Conservation (phyloP, 2,329 filamentous ascomycete genomes). For the Reticulascus tulasneorum region DNA sequence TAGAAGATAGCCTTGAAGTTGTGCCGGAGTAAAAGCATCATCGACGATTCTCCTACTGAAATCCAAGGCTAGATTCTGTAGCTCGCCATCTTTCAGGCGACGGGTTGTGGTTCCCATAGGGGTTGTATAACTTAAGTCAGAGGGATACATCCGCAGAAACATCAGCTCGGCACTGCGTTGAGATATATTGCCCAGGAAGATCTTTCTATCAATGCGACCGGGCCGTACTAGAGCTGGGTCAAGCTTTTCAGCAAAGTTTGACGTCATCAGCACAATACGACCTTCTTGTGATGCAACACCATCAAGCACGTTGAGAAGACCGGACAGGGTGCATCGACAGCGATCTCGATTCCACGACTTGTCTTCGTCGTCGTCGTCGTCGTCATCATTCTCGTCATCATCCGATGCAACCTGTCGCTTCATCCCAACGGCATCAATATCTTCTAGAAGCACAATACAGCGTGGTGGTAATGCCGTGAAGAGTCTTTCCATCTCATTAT, state of each 20-base stretch:
- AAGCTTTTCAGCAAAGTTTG: slow-evolving; percentile 59
- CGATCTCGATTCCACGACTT: neutral
- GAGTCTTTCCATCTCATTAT: slow-evolving; percentile 24
- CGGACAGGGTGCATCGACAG: slow-evolving; percentile 47
- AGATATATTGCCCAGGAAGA: slow-evolving; percentile 59
- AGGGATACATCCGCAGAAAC: slow-evolving; percentile 11
- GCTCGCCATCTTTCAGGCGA: neutral
- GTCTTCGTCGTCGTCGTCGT: slow-evolving; percentile 12
- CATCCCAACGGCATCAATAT: slow-evolving; percentile 19
- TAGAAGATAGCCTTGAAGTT: slow-evolving; percentile 9
- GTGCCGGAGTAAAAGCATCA: slow-evolving; percentile 8
- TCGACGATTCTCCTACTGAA: slow-evolving; percentile 7
- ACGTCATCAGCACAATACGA: slow-evolving; percentile 67
- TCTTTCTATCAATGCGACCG: slow-evolving; percentile 66
- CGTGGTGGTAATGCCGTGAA: slow-evolving; percentile 22
- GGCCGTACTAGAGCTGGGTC: slow-evolving; percentile 59
- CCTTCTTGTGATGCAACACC: slow-evolving; percentile 65
- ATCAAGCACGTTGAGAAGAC: slow-evolving; percentile 64
- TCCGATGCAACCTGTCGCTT: slow-evolving; percentile 15
- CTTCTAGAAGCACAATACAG: slow-evolving; percentile 22
- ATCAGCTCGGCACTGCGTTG: slow-evolving; percentile 7
- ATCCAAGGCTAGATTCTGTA: neutral
- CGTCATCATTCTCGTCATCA: slow-evolving; percentile 18
- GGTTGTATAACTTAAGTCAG: too few relatives aligned
- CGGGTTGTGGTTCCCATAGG: too few relatives aligned